Evolutionary conservation across 75 land plant species (phyloP).

Genomic region (Ceratopteris richardii): DNA sequence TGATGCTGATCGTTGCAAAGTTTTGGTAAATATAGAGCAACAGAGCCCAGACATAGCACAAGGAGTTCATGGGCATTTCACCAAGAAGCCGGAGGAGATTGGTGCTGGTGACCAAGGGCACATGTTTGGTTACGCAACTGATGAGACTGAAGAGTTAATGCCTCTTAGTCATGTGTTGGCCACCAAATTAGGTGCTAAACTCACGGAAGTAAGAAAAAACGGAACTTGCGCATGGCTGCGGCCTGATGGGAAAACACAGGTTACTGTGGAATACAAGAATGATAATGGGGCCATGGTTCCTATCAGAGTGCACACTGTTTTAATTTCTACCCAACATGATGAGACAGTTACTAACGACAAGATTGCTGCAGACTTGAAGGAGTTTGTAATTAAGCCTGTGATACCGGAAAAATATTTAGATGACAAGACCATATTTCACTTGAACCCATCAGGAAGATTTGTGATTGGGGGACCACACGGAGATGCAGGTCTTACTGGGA

Average conservation of each 20-base stretch:
- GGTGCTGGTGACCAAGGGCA: conserved; percentile 34
- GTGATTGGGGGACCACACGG: conserved; percentile 53
- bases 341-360: conserved; percentile 51
- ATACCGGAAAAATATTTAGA: no score
- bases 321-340: conserved; percentile 55
- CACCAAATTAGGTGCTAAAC: conserved; percentile 43
- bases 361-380: no score
- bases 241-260: conserved; percentile 45
- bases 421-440: no score
- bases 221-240: conserved; percentile 46
- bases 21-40: conserved; percentile 34
- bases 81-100: conserved; percentile 33
- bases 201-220: conserved; percentile 39
- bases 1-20: conserved; percentile 42
- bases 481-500: conserved; percentile 46
- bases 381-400: no score
- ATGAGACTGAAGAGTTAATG: no score
- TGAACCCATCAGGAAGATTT: no score
- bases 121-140: no score
- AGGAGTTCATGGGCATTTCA: conserved; percentile 30
- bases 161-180: conserved; percentile 44
- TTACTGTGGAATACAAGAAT: no score
- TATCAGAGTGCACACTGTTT: conserved; percentile 44
- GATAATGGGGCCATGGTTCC: no score
- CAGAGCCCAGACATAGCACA: no score